A percentile compares a stretch with the other conserved stretches of the same genome.
These are phyloP conservation scores for Cymbidium sinense DNA, from an alignment of 106 monocot genomes.

Conservation along the genomic window DNA sequence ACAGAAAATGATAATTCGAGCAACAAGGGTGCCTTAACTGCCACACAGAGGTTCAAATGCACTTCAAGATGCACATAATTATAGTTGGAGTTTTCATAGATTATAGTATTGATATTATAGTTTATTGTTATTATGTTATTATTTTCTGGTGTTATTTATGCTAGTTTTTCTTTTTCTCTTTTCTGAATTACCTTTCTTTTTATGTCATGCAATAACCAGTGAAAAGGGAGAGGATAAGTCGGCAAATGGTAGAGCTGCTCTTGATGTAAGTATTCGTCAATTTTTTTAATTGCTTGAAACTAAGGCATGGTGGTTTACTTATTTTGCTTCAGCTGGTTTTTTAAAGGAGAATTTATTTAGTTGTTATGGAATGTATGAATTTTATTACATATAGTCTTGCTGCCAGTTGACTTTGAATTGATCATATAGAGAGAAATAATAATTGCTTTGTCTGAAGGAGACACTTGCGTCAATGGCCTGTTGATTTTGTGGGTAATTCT, in stretches of 20 bases:
- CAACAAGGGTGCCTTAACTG: constrained; percentile 44
- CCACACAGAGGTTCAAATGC: constrained; percentile 53
- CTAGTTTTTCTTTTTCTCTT: neutral
- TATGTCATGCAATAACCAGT: constrained; percentile 25
- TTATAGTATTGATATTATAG: neutral
- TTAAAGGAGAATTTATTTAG: neutral
- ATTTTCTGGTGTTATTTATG: neutral
- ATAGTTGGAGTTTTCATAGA: neutral
- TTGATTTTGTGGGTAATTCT: neutral
- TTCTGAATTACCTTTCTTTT: constrained; percentile 7
- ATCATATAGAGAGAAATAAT: neutral
- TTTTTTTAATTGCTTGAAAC: neutral
- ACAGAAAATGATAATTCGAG: constrained; percentile 45
- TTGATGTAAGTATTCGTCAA: constrained; percentile 33
- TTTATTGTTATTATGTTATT: neutral
- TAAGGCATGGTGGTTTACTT: neutral
- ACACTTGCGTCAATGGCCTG: neutral
- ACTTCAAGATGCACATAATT: constrained; percentile 32
- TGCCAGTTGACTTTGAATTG: neutral
- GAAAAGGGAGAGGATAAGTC: constrained; percentile 5
- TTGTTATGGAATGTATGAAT: neutral
- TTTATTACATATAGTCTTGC: neutral
- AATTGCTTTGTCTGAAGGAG: neutral
- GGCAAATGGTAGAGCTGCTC: constrained; percentile 21
- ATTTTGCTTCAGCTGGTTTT: neutral